phyloP scores from a whole-genome alignment of 2,329 filamentous ascomycete genomes.

The Neofusicoccum sp. region DNA sequence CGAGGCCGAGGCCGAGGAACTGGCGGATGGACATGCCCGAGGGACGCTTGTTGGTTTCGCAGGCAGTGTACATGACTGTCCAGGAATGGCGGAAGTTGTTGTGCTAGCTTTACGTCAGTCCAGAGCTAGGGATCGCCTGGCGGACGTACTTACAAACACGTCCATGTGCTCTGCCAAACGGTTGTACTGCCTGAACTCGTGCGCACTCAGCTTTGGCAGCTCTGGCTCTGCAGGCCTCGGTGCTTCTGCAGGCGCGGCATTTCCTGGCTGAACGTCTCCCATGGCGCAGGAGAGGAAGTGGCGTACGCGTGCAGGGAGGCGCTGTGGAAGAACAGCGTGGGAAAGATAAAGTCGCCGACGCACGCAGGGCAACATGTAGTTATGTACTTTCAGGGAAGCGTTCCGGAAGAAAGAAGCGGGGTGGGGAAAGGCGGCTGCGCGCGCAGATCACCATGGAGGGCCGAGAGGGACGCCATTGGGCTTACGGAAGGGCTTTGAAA shows the following conservation, averaged over 20 bases:
- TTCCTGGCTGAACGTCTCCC: neutral
- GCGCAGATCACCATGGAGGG: no score
- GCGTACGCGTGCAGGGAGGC: neutral
- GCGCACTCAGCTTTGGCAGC: conserved; percentile 59
- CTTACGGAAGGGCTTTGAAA: neutral
- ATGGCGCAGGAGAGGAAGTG: neutral
- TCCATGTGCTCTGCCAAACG: conserved; percentile 74
- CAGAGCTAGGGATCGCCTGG: conserved; percentile 1
- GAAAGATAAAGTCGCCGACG: conserved; percentile 2
- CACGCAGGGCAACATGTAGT: neutral
- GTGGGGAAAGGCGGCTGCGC: no score
- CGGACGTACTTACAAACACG: conserved; percentile 52
- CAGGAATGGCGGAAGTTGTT: conserved; percentile 73
- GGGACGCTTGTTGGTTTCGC: conserved; percentile 58
- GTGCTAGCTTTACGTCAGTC: conserved; percentile 52
- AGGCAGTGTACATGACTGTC: conserved; percentile 68
- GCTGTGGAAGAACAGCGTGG: neutral
- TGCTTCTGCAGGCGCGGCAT: neutral
- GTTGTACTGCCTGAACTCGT: conserved; percentile 70
- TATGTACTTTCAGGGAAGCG: no score
- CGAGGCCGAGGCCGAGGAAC: conserved; percentile 66
- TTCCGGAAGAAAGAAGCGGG: no score
- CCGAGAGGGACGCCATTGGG: neutral
- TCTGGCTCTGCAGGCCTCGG: neutral
- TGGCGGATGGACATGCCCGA: conserved; percentile 63